A percentile compares a stretch with the other conserved stretches of the same genome.
These are phyloP conservation scores for Besnoitia besnoiti DNA, from an alignment of 169 alveolate species.

Conservation along the genomic window DNA sequence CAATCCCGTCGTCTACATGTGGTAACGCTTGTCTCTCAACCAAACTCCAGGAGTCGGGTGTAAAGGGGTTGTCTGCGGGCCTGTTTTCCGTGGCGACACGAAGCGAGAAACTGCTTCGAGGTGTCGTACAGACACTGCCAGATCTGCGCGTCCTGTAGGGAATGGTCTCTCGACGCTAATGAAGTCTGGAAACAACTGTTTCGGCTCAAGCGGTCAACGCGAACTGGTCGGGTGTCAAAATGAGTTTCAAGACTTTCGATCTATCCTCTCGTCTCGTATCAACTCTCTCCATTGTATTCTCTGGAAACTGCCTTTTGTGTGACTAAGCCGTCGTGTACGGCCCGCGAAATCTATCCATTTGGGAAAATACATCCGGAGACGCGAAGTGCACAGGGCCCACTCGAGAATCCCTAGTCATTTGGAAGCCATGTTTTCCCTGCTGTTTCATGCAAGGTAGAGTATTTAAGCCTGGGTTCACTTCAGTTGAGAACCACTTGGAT, in stretches of 20 bases:
- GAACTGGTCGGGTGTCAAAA: background rate
- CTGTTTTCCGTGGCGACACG: background rate
- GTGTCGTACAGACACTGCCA: background rate
- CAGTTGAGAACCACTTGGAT: no score
- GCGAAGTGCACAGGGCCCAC: no score
- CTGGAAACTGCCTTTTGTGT: background rate
- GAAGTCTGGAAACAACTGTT: background rate
- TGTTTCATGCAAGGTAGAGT: no score
- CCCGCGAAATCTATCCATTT: background rate
- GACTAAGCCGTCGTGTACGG: background rate
- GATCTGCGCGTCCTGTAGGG: background rate
- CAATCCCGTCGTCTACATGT: background rate
- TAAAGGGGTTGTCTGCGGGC: background rate
- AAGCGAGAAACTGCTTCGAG: background rate
- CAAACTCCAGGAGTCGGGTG: background rate
- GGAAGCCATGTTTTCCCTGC: no score
- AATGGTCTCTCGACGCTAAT: background rate
- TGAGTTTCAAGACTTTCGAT: background rate
- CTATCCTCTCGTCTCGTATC: background rate
- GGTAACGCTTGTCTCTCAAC: background rate
- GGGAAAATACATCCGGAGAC: no score
- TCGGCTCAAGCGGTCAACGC: background rate
- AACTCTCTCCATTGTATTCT: background rate
- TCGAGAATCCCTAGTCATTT: no score
- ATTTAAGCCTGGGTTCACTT: no score